Base-by-base conservation (phyloP, 2,329 filamentous ascomycete genomes). In the Neofusicoccum sp. region DNA sequence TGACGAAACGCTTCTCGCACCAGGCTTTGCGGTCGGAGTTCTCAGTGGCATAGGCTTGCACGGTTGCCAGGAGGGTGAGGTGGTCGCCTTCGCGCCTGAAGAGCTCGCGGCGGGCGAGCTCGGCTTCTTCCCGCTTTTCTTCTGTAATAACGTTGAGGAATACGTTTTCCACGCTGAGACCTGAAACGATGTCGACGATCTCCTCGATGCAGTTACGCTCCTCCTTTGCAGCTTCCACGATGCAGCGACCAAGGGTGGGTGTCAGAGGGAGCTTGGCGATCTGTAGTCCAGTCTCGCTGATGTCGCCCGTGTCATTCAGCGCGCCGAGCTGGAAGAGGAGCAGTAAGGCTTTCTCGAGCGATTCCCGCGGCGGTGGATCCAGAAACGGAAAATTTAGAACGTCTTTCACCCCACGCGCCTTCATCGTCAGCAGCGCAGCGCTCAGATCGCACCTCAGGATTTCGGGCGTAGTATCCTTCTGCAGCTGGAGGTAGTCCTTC, bases 361-460 rank as follows among this genome's bases (percentile, higher is more conserved):
- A 84, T 64, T 96, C 89, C 2, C 86, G 77, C 7, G 90, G 86
- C 0, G 95, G 95, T 0, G 84, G 83, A 60, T 96, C 92, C 71
- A 98, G 87, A 49, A 97, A 85, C 0, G 93, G 91, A 64, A 99
- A 99, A 0, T 82, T 79, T 20, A 92, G 79, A 2, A 96, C 84
- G 69, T 98, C 89, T 28, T 90, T 82, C 11, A 98, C 87, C 0
- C 93, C 92, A 58, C 92, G 85, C 0, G 93, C 92, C 73, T 96
- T 97, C 89, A 99, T 96, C 0, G 90, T 96, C 8, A 99, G 79
- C 1, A 97, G 82, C 0, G 93, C 90, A 34, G 91, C 89, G 20
- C 92, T 85, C 5, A 98, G 84, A 72, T 99, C 93, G 69, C 91
- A 96, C 20, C 95, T 86, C 9, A 97, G 77, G 9, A 99, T 97